Base-by-base conservation (phyloP, 306 rosid genomes). In the Pyrus pyrifolia region DNA sequence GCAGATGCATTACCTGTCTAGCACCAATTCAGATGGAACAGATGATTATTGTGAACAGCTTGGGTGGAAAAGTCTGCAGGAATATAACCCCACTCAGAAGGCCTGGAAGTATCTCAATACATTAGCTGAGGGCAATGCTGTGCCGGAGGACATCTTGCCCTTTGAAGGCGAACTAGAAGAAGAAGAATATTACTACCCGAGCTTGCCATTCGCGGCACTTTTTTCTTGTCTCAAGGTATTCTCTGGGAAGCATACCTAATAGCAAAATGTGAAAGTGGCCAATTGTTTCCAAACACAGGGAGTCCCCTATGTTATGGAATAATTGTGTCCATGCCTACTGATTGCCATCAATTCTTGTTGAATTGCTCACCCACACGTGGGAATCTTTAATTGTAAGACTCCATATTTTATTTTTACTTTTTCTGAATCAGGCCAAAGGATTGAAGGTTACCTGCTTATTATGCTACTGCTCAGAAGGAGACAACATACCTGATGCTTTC, bases 391-490 rank as follows among this genome's bases (percentile, higher is more conserved):
- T 51, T 25, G 35, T 2, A 4, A 46, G 25, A 15, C n/a, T 33
- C 9, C 22, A 17, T 72, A 12, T 42, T 42, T 31, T n/a, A 4
- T 27, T 72, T 35, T n/a, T 72, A 19, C 33, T 66, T 22, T 45
- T 75, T 55, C 64, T 77, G 63, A 55, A 70, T 79, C 86, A 92
- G 98, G 96, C 96, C 72, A 94, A 87, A 87, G 96, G 95, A 68
- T 78, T 94, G 86, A 90, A 90, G 89, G 96, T 92, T 65, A 92
- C 96, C 46, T 94, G 96, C 95, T 72, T 94, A 80, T 81, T 94
- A 67, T 86, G 95, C 85, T 92, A 94, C 82, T 94, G 96, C 82
- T 92, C 97, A 11, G 98, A 94, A 84, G 98, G 98, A 67, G 98
- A 94, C 85, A 94, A 94, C 88, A 89, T 82, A 72, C 75, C 86